These are phyloP conservation scores for Thyridium curvatum DNA, from an alignment of 2,329 filamentous ascomycete species.

Conservation along the genomic window DNA sequence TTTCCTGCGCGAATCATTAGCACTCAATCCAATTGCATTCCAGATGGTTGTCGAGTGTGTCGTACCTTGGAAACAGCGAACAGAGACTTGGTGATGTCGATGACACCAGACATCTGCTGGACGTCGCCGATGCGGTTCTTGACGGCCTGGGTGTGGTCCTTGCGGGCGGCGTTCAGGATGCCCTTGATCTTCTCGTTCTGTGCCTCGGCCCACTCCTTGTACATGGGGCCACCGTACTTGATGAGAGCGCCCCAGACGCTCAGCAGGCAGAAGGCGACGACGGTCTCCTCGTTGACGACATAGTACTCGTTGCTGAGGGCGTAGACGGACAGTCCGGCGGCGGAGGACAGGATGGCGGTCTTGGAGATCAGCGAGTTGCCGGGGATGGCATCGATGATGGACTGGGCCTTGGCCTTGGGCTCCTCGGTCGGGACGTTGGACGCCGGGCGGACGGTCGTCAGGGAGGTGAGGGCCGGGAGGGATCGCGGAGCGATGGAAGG, in stretches of 20 bases:
- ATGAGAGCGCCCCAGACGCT: constrained; percentile 88
- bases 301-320: constrained; percentile 99
- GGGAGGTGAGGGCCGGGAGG: constrained; percentile 66
- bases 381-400: constrained; percentile 86
- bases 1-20: constrained; percentile 61
- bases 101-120: constrained; percentile 87
- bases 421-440: constrained; percentile 79
- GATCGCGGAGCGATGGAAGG: constrained; percentile 67
- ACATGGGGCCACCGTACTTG: constrained; percentile 89
- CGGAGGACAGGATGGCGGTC: constrained; percentile 92
- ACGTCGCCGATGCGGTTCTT: constrained; percentile 92
- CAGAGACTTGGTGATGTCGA: constrained; percentile 93
- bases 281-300: constrained; percentile 97
- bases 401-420: constrained; percentile 95
- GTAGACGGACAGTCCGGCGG: constrained; percentile 83
- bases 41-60: not conserved
- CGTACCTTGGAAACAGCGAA: constrained; percentile 97
- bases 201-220: constrained; percentile 84
- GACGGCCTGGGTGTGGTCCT: constrained; percentile 92
- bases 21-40: not conserved
- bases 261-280: constrained; percentile 87
- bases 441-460: constrained; percentile 61
- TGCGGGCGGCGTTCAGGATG: constrained; percentile 89
- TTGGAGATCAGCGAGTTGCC: constrained; percentile 91
- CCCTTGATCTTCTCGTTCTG: constrained; percentile 90